Conservation (phyloP, 2,329 filamentous ascomycete genomes). For the Trichophyton rubrum region DNA sequence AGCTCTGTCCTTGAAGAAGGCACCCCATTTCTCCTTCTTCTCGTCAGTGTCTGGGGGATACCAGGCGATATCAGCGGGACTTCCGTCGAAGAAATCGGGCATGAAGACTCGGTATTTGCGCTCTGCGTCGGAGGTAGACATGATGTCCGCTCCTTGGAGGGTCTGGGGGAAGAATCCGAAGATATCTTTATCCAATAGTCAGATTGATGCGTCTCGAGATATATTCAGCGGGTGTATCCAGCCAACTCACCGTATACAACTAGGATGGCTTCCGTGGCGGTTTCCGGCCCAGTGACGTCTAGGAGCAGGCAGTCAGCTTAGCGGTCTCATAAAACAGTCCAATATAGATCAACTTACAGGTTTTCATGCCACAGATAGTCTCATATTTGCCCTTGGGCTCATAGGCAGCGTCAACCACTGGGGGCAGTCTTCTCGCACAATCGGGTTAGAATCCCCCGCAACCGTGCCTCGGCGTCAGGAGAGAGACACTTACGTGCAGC, state of each 20-base stretch:
- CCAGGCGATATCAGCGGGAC: conserved; percentile 51
- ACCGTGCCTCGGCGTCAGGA: background rate
- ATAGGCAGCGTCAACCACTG: conserved; percentile 36
- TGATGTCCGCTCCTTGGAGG: conserved; percentile 51
- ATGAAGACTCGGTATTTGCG: conserved; percentile 74
- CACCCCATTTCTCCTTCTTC: conserved; percentile 46
- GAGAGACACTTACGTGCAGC: conserved; percentile 29
- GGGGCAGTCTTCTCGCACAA: conserved; percentile 25
- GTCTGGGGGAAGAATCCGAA: conserved; percentile 54
- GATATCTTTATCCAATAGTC: conserved; percentile 36
- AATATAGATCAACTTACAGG: conserved; percentile 32
- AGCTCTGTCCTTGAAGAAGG: conserved; percentile 47
- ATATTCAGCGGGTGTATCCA: background rate
- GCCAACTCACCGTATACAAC: conserved; percentile 37
- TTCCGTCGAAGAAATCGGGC: conserved; percentile 79
- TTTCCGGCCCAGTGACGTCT: conserved; percentile 46
- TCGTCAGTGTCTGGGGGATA: conserved; percentile 49
- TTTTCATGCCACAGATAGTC: conserved; percentile 49
- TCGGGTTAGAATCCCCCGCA: background rate
- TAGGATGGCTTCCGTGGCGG: conserved; percentile 45
- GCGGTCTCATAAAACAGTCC: background rate
- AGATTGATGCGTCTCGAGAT: background rate
- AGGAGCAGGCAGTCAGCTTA: background rate
- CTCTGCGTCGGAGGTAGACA: conserved; percentile 51
- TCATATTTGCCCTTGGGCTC: conserved; percentile 47